phyloP scores from a whole-genome alignment of 2,329 filamentous ascomycete species.

The Talaromyces marneffei region DNA sequence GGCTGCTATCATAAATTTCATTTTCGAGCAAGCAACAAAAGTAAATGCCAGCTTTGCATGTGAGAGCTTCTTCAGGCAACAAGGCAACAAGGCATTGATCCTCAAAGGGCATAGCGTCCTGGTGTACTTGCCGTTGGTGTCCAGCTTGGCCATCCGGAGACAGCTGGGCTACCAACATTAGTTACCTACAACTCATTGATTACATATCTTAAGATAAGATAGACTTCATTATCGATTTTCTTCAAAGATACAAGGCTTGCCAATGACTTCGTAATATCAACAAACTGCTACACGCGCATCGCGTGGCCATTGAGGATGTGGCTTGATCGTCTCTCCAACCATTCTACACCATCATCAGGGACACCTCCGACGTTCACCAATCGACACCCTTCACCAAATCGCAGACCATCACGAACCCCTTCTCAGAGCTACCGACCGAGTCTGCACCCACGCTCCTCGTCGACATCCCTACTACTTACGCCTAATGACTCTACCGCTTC shows the following conservation, averaged over 20 bases:
- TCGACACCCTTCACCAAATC: conserved; percentile 67
- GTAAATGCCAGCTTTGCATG: background rate
- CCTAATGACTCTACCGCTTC: conserved; percentile 72
- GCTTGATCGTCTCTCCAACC: conserved; percentile 78
- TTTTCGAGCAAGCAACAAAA: background rate
- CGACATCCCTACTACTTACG: conserved; percentile 65
- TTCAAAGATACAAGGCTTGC: too few relatives aligned
- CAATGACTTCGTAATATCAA: background rate
- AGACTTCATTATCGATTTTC: background rate
- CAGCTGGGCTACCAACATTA: background rate
- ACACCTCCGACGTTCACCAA: conserved; percentile 56
- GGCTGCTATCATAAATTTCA: background rate
- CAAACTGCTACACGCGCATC: background rate
- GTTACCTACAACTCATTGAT: background rate
- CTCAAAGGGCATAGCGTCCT: background rate
- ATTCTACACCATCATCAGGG: conserved; percentile 58
- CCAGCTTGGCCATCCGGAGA: background rate
- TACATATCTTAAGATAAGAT: background rate
- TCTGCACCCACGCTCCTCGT: conserved; percentile 66
- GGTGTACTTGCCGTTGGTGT: background rate
- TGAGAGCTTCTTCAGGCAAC: background rate
- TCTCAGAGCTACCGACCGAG: conserved; percentile 64
- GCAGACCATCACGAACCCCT: conserved; percentile 62
- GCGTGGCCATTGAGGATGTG: conserved; percentile 56
- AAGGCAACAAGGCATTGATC: background rate